Conservation (phyloP, 495 filamentous ascomycete species). For the Talaromyces adpressus region DNA sequence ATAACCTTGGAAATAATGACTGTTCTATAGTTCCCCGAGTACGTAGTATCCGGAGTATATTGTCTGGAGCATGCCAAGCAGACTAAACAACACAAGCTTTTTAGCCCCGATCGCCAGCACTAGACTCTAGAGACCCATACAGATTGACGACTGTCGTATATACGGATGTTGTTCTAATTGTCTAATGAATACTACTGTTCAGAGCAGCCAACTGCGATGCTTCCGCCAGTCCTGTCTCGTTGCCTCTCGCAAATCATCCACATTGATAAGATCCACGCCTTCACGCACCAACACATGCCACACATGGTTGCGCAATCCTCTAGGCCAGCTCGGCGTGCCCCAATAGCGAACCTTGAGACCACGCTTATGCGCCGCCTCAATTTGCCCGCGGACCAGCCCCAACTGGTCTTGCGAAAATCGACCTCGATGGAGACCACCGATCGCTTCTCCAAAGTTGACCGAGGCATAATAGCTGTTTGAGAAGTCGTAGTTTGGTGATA, state of each 20-base stretch:
- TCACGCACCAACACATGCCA: constrained; percentile 59
- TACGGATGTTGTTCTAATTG: not conserved
- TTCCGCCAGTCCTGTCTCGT: constrained; percentile 18
- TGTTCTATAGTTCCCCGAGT: not conserved
- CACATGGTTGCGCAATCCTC: constrained; percentile 54
- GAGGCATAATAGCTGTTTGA: constrained; percentile 44
- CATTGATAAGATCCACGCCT: constrained; percentile 34
- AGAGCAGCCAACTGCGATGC: constrained; percentile 10
- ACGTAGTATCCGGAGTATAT: no score
- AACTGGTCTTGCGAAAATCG: constrained; percentile 39
- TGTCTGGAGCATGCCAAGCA: not conserved
- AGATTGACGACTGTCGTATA: not conserved
- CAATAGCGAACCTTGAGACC: constrained; percentile 65
- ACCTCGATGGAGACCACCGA: constrained; percentile 23
- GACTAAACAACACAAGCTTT: not conserved
- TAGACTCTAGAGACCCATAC: not conserved
- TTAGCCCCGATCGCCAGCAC: not conserved
- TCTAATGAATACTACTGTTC: not conserved
- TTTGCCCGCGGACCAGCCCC: constrained; percentile 45
- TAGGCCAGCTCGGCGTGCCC: constrained; percentile 61
- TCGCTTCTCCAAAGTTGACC: constrained; percentile 25
- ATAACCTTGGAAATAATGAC: not conserved
- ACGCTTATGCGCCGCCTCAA: constrained; percentile 50
- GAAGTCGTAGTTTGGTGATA: constrained; percentile 21
- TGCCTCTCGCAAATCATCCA: constrained; percentile 15